Percentiles rank a stretch among this genome's conserved stretches.
phyloP scores from a whole-genome alignment of 495 filamentous ascomycete genomes.

The Aspergillus carlsbadensis region DNA sequence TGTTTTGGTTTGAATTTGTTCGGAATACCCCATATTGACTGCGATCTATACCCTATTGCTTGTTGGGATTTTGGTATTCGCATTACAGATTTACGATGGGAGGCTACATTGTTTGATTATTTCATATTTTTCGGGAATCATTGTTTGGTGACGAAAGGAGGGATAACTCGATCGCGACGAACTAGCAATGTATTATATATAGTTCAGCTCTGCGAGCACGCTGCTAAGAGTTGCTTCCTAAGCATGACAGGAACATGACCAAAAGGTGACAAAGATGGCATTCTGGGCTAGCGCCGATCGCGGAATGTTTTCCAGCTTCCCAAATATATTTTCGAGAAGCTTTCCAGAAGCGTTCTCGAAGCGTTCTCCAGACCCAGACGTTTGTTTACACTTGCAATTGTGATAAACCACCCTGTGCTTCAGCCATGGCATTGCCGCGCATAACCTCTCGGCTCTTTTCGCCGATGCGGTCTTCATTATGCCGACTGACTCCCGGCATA shows the following conservation, averaged over 20 bases:
- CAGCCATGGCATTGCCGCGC: slow-evolving; percentile 1
- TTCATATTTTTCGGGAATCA: neutral
- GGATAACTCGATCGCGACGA: too few species aligned
- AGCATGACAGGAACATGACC: neutral
- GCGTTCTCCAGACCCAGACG: neutral
- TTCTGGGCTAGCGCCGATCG: neutral
- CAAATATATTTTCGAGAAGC: neutral
- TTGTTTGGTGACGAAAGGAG: neutral
- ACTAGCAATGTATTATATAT: too few species aligned
- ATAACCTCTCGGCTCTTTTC: neutral
- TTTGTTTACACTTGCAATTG: too few species aligned
- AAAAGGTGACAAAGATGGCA: neutral
- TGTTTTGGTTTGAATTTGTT: neutral
- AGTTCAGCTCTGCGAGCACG: neutral
- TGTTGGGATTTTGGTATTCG: neutral
- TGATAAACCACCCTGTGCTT: neutral
- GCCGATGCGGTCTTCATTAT: neutral
- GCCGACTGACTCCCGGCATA: neutral
- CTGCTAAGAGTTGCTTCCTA: neutral
- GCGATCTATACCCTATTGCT: neutral
- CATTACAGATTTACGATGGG: neutral
- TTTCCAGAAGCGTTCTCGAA: too few species aligned
- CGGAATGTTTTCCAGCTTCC: neutral
- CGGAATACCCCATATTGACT: slow-evolving; percentile 2
- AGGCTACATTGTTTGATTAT: neutral